Conservation (phyloP, 225 moss, liverwort and hornwort species). For the Lunularia cruciata region DNA sequence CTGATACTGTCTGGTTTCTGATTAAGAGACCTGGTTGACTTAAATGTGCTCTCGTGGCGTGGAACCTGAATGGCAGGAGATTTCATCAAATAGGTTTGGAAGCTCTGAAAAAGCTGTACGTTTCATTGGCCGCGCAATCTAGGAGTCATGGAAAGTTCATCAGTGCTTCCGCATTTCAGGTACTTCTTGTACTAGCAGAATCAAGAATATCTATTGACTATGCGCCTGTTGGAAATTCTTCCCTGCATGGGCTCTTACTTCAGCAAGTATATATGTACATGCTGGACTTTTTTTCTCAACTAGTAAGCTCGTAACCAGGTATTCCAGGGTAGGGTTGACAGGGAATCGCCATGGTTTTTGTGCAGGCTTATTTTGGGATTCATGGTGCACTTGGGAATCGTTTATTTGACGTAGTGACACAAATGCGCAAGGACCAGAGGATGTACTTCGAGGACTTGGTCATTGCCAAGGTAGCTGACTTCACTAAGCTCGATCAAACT, state of each 20-base stretch:
- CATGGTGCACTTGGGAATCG: constrained; percentile 90
- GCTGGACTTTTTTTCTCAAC: background rate
- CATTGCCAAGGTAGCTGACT: constrained; percentile 71
- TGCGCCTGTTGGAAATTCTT: too few relatives aligned
- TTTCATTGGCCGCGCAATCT: constrained; percentile 72
- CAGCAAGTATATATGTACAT: background rate
- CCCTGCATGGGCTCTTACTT: too few relatives aligned
- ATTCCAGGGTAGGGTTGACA: background rate
- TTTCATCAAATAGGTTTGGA: constrained; percentile 64
- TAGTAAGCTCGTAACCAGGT: background rate
- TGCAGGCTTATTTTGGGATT: constrained; percentile 80
- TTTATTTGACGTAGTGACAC: constrained; percentile 79
- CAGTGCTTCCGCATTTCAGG: constrained; percentile 92
- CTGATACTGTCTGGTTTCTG: too few relatives aligned
- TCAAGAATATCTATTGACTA: too few relatives aligned
- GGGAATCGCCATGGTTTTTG: background rate
- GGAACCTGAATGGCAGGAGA: constrained; percentile 59
- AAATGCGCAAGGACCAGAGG: constrained; percentile 63
- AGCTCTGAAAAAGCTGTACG: constrained; percentile 69
- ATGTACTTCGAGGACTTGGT: constrained; percentile 88
- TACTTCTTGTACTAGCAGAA: constrained; percentile 25
- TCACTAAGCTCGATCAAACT: too few relatives aligned
- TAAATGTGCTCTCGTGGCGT: too few relatives aligned
- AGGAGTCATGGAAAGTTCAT: constrained; percentile 66
- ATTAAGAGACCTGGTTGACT: too few relatives aligned